These are phyloP conservation scores for Xylaria sp. DNA, from an alignment of 2,329 filamentous ascomycete species.

Conservation along the genomic window DNA sequence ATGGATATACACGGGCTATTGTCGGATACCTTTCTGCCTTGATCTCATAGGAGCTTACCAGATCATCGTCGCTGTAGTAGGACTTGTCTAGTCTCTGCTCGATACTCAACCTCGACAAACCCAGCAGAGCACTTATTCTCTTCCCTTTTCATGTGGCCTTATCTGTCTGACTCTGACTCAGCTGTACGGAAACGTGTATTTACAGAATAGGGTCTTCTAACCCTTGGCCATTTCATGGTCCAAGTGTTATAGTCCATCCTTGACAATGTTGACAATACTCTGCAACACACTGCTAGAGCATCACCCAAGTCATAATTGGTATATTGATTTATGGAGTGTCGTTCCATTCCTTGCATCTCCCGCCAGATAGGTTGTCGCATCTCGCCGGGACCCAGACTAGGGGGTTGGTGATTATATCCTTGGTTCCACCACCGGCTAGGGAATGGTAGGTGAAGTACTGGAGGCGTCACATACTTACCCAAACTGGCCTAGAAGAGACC, in stretches of 20 bases:
- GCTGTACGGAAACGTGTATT: too few species aligned
- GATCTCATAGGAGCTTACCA: neutral
- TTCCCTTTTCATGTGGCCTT: neutral
- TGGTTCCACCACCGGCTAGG: conserved; percentile 17
- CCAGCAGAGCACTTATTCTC: neutral
- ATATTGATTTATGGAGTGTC: neutral
- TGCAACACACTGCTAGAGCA: neutral
- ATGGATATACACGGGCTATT: neutral
- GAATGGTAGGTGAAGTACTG: conserved; percentile 9
- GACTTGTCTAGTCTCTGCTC: neutral
- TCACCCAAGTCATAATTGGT: neutral
- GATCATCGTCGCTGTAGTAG: neutral
- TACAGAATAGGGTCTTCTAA: neutral
- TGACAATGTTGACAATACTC: neutral
- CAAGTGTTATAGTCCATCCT: neutral
- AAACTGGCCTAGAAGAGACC: conserved; percentile 13
- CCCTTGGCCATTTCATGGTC: neutral
- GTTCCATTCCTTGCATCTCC: neutral
- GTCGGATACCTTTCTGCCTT: neutral
- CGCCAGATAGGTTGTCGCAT: conserved; percentile 5
- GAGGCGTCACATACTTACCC: conserved; percentile 23
- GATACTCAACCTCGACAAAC: neutral
- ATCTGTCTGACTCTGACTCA: neutral
- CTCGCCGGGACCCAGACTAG: neutral
- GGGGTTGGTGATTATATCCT: conserved; percentile 1